Evolutionary conservation across 2,329 filamentous ascomycete species (phyloP).

Genomic region (Salinomyces thailandicus): DNA sequence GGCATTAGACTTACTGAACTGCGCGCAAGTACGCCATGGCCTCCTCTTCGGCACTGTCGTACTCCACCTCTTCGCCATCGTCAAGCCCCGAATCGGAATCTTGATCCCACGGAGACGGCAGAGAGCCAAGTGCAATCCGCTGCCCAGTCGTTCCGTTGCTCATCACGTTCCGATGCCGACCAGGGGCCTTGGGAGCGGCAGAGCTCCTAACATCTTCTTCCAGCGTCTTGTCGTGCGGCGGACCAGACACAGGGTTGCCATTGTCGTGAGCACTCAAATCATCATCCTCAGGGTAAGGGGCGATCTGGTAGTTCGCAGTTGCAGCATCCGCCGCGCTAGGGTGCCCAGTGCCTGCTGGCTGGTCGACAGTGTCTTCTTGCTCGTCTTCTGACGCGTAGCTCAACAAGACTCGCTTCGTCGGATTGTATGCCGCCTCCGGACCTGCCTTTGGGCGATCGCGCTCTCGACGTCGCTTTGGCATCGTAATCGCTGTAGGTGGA

Average conservation of each 20-base stretch:
- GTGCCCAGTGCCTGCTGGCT: not conserved
- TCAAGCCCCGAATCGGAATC: conserved; percentile 8
- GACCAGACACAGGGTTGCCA: not conserved
- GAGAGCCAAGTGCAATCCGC: conserved; percentile 16
- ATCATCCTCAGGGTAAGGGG: conserved; percentile 7
- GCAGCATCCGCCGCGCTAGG: conserved; percentile 3
- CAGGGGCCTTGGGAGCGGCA: not conserved
- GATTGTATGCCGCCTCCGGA: conserved; percentile 20
- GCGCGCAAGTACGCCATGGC: conserved; percentile 25
- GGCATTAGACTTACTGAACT: conserved; percentile 15
- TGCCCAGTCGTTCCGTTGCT: conserved; percentile 17
- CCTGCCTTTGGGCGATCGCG: conserved; percentile 23
- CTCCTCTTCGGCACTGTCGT: conserved; percentile 17
- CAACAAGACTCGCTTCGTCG: conserved; percentile 24
- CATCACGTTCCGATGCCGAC: not conserved
- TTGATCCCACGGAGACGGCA: conserved; percentile 15
- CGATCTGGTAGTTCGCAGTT: conserved; percentile 5
- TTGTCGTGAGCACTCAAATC: not conserved
- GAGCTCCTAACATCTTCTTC: conserved; percentile 1
- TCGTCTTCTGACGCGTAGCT: conserved; percentile 24
- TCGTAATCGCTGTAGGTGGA: not conserved
- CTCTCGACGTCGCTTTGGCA: conserved; percentile 16
- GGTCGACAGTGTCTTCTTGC: conserved; percentile 2
- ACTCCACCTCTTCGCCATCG: conserved; percentile 11
- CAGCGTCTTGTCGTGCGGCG: conserved; percentile 1